Base-by-base conservation (phyloP, 2,329 filamentous ascomycete species). In the Nemania sp. region DNA sequence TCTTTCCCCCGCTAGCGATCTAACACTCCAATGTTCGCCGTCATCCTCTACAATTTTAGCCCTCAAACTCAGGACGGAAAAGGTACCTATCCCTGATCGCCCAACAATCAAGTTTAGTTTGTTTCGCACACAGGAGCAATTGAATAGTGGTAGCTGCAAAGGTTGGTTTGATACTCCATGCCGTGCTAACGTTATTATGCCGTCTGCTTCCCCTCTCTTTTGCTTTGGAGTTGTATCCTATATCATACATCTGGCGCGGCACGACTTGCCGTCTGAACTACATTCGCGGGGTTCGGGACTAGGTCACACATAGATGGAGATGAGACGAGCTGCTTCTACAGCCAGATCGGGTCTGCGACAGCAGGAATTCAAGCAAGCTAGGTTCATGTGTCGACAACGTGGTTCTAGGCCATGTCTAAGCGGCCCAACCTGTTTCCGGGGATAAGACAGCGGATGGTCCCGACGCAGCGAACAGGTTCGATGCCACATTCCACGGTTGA, bases 81-180 rank as follows among this genome's bases (percentile, higher is more conserved):
- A 24, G 24, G 20, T 20, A 22, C 52, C n/a, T 57, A 45, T 51
- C 41, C 64, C 58, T 66, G 64, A 66, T 66, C 64, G 57, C 18
- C 64, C 15, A 35, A 10, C 26, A 22, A 29, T 13, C 52, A 22
- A 57, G 15, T 43, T 53, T 27, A 18, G 32, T 27, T 60, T 26
- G 64, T 66, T 57, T 62, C 52, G 32, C 32, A 7, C 49, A 32
- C 13, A 15, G 22, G 18, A 62, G 24, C 38, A 24, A 22, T 24
- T 63, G 20, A 20, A 47, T n/a, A 62, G 13, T 5, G 26, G 26
- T 26, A n/a, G 26, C n/a, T 20, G 27, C 20, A 27, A 20, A 27
- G 29, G 27, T 18, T 63, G 8, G 10, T 52, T 22, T 5, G n/a
- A 38, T 32, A 32, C 41, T 47, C 41, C 47, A 62, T 66, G 64